Conservation (phyloP, 805 yeast species). For the Metschnikowia drakensbergensis region DNA sequence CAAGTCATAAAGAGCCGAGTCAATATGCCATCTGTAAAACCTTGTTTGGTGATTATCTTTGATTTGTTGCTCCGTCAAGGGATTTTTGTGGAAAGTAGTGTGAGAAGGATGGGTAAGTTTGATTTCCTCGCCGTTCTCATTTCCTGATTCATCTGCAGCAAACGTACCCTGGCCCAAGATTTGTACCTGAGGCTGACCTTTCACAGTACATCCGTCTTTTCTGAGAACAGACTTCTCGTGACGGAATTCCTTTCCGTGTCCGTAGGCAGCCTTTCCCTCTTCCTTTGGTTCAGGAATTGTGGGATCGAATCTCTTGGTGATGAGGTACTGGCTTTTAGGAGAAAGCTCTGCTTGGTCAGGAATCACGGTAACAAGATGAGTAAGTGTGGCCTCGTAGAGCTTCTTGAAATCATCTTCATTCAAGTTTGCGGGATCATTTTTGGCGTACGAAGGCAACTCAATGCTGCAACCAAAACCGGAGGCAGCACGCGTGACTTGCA, state of each 20-base stretch:
- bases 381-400: constrained; percentile 62
- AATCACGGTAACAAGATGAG: constrained; percentile 67
- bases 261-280: constrained; percentile 55
- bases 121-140: constrained; percentile 58
- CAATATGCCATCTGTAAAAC: constrained; percentile 92
- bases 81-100: constrained; percentile 68
- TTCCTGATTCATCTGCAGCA: constrained; percentile 50
- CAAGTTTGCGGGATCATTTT: constrained; percentile 67
- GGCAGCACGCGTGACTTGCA: constrained; percentile 10
- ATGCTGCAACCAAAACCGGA: constrained; percentile 62
- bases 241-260: constrained; percentile 73
- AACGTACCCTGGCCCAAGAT: constrained; percentile 80
- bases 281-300: constrained; percentile 43
- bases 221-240: constrained; percentile 58
- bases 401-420: constrained; percentile 60
- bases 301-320: constrained; percentile 79
- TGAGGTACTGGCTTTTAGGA: constrained; percentile 70
- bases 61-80: constrained; percentile 61
- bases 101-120: constrained; percentile 81
- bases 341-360: constrained; percentile 65
- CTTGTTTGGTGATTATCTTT: constrained; percentile 61
- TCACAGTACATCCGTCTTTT: constrained; percentile 78
- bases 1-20: constrained; percentile 80
- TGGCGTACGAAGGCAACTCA: constrained; percentile 58
- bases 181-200: constrained; percentile 84